Percentiles rank a stretch among this genome's conserved stretches.
These are phyloP conservation scores for Phytophthora quininea DNA, from an alignment of 352 stramenopile genomes.

Conservation along the genomic window DNA sequence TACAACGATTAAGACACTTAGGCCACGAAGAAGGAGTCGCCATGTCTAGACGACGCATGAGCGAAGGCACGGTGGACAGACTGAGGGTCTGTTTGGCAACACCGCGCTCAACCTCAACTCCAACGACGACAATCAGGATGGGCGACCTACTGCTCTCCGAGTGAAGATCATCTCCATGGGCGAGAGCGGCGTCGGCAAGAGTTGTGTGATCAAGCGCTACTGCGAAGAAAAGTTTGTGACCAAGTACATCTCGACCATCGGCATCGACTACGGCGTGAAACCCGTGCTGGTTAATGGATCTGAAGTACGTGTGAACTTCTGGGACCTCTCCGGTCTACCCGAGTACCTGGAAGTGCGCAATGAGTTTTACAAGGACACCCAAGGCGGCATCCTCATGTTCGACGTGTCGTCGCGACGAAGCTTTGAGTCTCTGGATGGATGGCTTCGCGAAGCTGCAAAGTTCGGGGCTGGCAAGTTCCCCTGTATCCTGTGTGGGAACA, in stretches of 20 bases:
- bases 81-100: constrained; percentile 34
- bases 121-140: constrained; percentile 39
- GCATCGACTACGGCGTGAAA: constrained; percentile 96
- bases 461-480: constrained; percentile 90
- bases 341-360: constrained; percentile 96
- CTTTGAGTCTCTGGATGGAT: constrained; percentile 88
- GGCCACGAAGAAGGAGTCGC: not conserved
- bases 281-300: constrained; percentile 73
- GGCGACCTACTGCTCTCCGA: constrained; percentile 52
- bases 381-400: constrained; percentile 79
- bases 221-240: constrained; percentile 95
- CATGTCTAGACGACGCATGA: constrained; percentile 40
- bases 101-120: constrained; percentile 30
- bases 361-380: constrained; percentile 97
- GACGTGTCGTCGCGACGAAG: constrained; percentile 76
- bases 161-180: constrained; percentile 97
- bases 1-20: not conserved
- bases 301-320: constrained; percentile 94
- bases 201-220: constrained; percentile 95
- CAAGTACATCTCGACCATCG: constrained; percentile 97
- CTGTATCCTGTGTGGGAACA: constrained; percentile 92
- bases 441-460: constrained; percentile 88
- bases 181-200: constrained; percentile 90
- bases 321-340: constrained; percentile 91
- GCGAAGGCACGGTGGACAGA: constrained; percentile 79